phyloP scores from a whole-genome alignment of 148 eudicot species.

The Pharnaceum exiguum region DNA sequence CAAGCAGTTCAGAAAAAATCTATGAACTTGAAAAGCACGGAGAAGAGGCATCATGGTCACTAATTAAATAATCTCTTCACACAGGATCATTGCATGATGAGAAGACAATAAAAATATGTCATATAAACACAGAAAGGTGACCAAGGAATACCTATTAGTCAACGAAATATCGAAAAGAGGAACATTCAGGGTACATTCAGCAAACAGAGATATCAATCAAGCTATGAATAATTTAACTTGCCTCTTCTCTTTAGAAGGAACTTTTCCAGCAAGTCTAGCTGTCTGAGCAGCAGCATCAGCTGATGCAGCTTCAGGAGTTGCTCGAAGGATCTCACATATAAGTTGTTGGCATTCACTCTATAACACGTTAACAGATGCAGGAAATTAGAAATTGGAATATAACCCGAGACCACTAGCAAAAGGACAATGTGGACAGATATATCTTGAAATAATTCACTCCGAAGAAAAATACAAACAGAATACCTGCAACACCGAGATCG shows the following conservation, averaged over 20 bases:
- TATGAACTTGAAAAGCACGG: too few relatives aligned
- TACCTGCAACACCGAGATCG: slow-evolving; percentile 91
- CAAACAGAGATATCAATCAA: not conserved
- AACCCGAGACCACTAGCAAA: not conserved
- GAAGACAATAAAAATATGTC: too few relatives aligned
- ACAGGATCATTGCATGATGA: too few relatives aligned
- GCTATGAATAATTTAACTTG: slow-evolving; percentile 24
- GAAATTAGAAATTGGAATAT: slow-evolving; percentile 3
- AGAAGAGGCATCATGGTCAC: too few relatives aligned
- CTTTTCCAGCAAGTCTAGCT: slow-evolving; percentile 90
- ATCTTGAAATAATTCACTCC: not conserved
- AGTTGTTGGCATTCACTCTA: slow-evolving; percentile 99
- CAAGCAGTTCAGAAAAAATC: too few relatives aligned
- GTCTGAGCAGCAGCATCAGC: slow-evolving; percentile 97
- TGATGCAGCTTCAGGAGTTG: slow-evolving; percentile 97
- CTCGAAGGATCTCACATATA: slow-evolving; percentile 94
- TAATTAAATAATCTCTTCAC: too few relatives aligned
- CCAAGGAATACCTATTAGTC: too few relatives aligned
- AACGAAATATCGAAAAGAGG: not conserved
- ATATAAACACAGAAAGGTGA: too few relatives aligned
- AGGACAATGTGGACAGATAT: not conserved
- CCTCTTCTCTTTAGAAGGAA: slow-evolving; percentile 82
- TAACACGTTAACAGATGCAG: slow-evolving; percentile 1
- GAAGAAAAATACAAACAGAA: slow-evolving; percentile 3
- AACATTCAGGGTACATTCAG: not conserved